Base-by-base conservation (phyloP, 768 basidiomycete genomes). In the Galerina marginata region DNA sequence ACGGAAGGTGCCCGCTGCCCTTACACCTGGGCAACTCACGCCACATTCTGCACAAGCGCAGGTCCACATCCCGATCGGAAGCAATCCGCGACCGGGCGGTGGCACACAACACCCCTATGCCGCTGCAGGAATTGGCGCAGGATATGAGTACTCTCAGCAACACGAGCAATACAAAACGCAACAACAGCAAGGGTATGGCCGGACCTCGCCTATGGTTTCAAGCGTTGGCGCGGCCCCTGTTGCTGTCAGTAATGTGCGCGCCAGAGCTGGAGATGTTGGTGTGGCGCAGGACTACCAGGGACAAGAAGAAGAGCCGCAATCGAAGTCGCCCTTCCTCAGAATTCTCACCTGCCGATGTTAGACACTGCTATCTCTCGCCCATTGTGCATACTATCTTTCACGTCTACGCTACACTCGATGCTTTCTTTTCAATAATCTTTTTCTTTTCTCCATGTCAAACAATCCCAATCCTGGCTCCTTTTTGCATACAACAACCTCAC, bases 271-370 rank as follows among this genome's bases (percentile, higher is more conserved):
- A 38, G 88, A 90, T 72, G 78, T 84, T 16, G 90, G 91, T 60
- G 68, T 85, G 79, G 63, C 87, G 77, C 56, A 85, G 79, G 64
- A 75, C 61, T 89, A 79, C 61, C 73, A 80, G 63, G 82, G 86
- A 62, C 80, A 79, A 59, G 82, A 86, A 61, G 82, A 83, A 60
- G 79, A 79, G 59, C 82, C 56, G 15, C 59, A 58, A 36, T 46
- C 63, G 9, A 64, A 64, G 23, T 43, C 80, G 56, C 78, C 79
- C 64, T 77, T 91, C 55, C 79, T 89, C 79, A 81, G 83, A 75
- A 84, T 93, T 63, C 75, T 94, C 61, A 92, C 90, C 48, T 93
- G 92, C 77, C 87, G 86, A 69, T 93, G 92, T 78, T 88, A 86
- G 67, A 26, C 49, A 45, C 47, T 16, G 33, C 14, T 36, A 16